A percentile compares a stretch with the other conserved stretches of the same genome.
These are phyloP conservation scores for Mycena albidolilacea DNA, from an alignment of 768 basidiomycete species.

Conservation along the genomic window DNA sequence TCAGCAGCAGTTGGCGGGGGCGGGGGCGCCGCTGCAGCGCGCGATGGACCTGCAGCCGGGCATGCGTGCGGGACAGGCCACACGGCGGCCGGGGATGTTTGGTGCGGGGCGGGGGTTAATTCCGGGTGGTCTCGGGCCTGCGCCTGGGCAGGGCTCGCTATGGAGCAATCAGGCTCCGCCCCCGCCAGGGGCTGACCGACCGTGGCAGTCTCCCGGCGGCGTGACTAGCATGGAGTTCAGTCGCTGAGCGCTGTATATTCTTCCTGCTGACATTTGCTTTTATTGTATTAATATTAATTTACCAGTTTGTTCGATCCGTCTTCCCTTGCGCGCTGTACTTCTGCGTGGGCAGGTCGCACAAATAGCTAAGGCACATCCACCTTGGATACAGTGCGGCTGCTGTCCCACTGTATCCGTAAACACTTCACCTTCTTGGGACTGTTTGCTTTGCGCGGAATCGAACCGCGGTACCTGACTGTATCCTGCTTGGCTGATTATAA, in stretches of 20 bases:
- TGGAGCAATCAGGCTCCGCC: slow-evolving; percentile 48
- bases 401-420: too few relatives aligned
- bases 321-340: neutral
- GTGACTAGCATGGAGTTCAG: slow-evolving; percentile 26
- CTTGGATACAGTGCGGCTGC: too few relatives aligned
- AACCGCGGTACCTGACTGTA: too few relatives aligned
- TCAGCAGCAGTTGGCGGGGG: slow-evolving; percentile 48
- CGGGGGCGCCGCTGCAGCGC: slow-evolving; percentile 58
- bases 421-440: too few relatives aligned
- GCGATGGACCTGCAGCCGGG: slow-evolving; percentile 67
- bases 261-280: slow-evolving; percentile 20
- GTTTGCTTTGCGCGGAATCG: too few relatives aligned
- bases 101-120: slow-evolving; percentile 58
- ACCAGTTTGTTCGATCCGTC: neutral
- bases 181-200: slow-evolving; percentile 17
- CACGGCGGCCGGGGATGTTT: slow-evolving; percentile 73
- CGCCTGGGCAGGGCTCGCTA: slow-evolving; percentile 51
- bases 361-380: too few relatives aligned
- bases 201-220: slow-evolving; percentile 30
- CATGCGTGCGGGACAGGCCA: slow-evolving; percentile 66
- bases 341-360: too few relatives aligned
- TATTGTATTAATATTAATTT: slow-evolving; percentile 34
- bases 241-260: slow-evolving; percentile 28
- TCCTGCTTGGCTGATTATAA: too few relatives aligned
- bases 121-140: slow-evolving; percentile 48